These are phyloP conservation scores for Smittium culicis DNA, from an alignment of 371 early-diverging fungal species.

Conservation along the genomic window DNA sequence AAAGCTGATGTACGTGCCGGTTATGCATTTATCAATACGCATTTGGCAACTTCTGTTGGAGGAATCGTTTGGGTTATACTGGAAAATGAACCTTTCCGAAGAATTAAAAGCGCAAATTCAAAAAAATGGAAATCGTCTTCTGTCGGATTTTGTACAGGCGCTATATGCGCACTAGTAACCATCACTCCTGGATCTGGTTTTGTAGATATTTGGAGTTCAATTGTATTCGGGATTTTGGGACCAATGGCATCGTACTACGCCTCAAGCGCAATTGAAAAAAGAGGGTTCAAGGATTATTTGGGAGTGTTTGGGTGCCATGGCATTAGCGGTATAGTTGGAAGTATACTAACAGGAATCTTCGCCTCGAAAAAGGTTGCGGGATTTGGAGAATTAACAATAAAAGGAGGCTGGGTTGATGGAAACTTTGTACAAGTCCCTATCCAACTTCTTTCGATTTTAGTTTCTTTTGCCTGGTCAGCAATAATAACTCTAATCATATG, in stretches of 20 bases:
- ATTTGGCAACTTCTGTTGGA: constrained; percentile 68
- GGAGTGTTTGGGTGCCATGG: constrained; percentile 82
- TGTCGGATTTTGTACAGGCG: constrained; percentile 82
- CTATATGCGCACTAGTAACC: constrained; percentile 80
- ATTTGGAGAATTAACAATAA: constrained; percentile 54
- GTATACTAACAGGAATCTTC: constrained; percentile 77
- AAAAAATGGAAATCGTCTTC: constrained; percentile 63
- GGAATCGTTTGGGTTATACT: constrained; percentile 69
- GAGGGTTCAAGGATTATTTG: constrained; percentile 77
- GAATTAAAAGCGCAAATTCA: constrained; percentile 19
- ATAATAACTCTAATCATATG: constrained; percentile 43
- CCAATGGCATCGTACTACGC: constrained; percentile 63
- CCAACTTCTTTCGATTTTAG: constrained; percentile 41
- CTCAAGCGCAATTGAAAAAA: constrained; percentile 53
- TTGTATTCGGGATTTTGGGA: constrained; percentile 62
- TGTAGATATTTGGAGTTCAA: constrained; percentile 66
- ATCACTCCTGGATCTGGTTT: constrained; percentile 87
- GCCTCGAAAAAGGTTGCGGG: constrained; percentile 55
- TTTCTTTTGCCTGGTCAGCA: constrained; percentile 47
- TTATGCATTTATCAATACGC: constrained; percentile 71
- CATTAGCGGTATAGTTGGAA: constrained; percentile 75
- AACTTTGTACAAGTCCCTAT: constrained; percentile 46
- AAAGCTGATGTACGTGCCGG: constrained; percentile 67
- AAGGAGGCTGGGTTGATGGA: constrained; percentile 59
- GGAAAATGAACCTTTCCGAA: no score